Evolutionary conservation across 106 monocot genomes (phyloP), one percentile per base, ranked within the genome.

Genomic region (Dioscorea alata): DNA sequence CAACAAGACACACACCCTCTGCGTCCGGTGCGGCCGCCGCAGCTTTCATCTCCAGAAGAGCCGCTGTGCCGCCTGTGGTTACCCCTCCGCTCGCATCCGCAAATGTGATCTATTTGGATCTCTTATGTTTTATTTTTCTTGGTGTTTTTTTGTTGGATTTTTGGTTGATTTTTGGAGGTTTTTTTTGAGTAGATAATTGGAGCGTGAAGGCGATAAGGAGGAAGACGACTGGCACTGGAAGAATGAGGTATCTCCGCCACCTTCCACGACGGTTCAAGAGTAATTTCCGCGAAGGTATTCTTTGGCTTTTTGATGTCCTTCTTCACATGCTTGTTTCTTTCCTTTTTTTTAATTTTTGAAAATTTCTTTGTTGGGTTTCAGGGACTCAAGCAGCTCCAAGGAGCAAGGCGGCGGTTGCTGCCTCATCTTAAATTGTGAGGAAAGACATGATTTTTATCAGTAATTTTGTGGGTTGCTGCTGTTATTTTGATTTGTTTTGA

Each of bases 31-130:
- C 59, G 79, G 83, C 2, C 71, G 83, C 22, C 57, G 83, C 61
- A 83, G 79, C 65, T 83, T 83, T 63, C 83, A 83, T 63, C 71
- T 83, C 17, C 78, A 83, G 83, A 83, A 83, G 75, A 83, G 83
- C 68, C 56, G 71, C 12, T 83, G 78, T 59, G 34, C 78, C 22
- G 70, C 83, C 59, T 83, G 83, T 33, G 83, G 72, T 20, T 83
- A 79, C 63, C 78, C 79, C 58, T 66, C 79, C n/a, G 75, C 79
- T 53, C 79, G 83, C 32, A 83, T 75, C 78, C 74, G 83, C 74
- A 79, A 83, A 33, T 78, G 72, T 78, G 49, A 48, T 54, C 15
- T 14, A 18, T 54, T 15, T 16, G 5, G 7, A 19, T 54, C 19
- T 5, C 19, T 54, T 54, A 54, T 5, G 54, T 19, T 16, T 54